Conservation (phyloP, 148 eudicot genomes). For the Diospyros kaki region DNA sequence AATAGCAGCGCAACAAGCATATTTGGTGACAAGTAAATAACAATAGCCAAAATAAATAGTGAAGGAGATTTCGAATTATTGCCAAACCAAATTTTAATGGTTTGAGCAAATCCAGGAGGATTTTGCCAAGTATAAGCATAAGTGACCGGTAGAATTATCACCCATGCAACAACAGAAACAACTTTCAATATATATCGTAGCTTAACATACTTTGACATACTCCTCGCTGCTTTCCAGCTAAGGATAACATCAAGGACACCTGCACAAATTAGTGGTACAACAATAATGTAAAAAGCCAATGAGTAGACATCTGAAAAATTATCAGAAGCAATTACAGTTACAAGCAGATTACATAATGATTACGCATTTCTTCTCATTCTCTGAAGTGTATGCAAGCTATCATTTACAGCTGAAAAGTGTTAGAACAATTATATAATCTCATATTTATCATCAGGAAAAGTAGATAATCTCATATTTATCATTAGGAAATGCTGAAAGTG, state of each 20-base stretch:
- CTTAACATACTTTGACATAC: conserved; percentile 56
- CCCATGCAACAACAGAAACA: conserved; percentile 56
- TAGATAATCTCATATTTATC: too few species aligned
- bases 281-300: not conserved
- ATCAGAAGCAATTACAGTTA: not conserved
- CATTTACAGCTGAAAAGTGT: not conserved
- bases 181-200: conserved; percentile 56
- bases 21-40: conserved; percentile 58
- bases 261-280: conserved; percentile 20
- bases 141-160: conserved; percentile 56
- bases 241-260: conserved; percentile 57
- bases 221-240: conserved; percentile 55
- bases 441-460: not conserved
- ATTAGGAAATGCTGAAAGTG: too few species aligned
- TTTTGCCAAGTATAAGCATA: conserved; percentile 62
- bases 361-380: not conserved
- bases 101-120: conserved; percentile 50
- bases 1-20: conserved; percentile 56
- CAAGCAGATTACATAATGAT: too few species aligned
- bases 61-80: conserved; percentile 39
- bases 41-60: conserved; percentile 50
- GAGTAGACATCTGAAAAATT: not conserved
- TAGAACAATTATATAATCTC: not conserved
- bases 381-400: not conserved
- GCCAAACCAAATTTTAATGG: conserved; percentile 60